Conservation (phyloP, 345 rosid genomes). For the Citropsis articulata region DNA sequence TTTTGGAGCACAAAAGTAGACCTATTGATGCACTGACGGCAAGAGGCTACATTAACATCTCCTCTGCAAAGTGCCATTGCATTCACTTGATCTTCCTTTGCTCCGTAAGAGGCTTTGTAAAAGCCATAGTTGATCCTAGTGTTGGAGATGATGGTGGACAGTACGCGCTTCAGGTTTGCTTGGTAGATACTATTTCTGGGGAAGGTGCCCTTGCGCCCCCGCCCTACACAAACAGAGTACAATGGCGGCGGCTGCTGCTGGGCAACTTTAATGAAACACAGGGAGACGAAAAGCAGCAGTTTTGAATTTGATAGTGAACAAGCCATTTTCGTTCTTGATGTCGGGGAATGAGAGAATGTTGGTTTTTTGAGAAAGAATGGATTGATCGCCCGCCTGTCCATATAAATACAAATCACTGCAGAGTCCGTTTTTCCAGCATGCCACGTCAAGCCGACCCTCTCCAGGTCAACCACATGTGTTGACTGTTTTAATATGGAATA, state of each 20-base stretch:
- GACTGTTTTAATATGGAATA: no score
- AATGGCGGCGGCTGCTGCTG: neutral
- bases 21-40: neutral
- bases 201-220: conserved; percentile 29
- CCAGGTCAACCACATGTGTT: no score
- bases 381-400: no score
- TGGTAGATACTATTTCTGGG: conserved; percentile 28
- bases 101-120: neutral
- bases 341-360: neutral
- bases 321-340: neutral
- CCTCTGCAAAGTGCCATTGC: conserved; percentile 9
- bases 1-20: neutral
- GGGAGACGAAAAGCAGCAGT: neutral
- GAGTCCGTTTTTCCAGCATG: no score
- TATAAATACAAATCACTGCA: no score
- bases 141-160: neutral
- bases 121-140: neutral
- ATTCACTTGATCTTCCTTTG: neutral
- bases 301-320: neutral
- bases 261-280: neutral
- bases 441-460: no score
- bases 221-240: conserved; percentile 14
- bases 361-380: neutral
- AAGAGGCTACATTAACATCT: neutral
- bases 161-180: conserved; percentile 17